These are phyloP conservation scores for Coemansia sp. DNA, from an alignment of 192 early-diverging fungal species.

Conservation along the genomic window DNA sequence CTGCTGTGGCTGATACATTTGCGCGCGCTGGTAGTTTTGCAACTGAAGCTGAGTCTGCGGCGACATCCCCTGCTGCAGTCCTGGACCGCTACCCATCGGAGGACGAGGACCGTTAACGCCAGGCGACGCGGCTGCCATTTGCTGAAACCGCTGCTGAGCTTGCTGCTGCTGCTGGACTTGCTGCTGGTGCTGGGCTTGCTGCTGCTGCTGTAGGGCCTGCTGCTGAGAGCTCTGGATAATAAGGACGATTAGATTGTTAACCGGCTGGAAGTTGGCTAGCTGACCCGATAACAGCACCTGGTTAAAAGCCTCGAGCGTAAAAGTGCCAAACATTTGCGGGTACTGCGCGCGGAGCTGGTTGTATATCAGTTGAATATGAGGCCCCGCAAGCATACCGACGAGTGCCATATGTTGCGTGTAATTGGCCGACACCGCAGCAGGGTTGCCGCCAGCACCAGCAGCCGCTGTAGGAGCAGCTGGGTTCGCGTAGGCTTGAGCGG, in stretches of 20 bases:
- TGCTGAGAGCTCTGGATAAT: constrained; percentile 13
- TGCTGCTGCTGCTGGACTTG: not conserved
- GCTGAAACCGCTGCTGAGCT: not conserved
- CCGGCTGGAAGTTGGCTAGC: constrained; percentile 13
- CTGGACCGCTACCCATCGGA: not conserved
- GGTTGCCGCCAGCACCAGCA: not conserved
- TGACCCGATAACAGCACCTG: constrained; percentile 25
- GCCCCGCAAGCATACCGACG: constrained; percentile 18
- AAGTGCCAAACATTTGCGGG: constrained; percentile 26
- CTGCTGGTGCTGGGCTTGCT: not conserved
- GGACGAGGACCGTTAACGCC: not conserved
- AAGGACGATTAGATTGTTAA: constrained; percentile 22
- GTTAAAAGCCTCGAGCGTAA: constrained; percentile 23
- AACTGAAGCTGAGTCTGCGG: constrained; percentile 1
- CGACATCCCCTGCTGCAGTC: constrained; percentile 19
- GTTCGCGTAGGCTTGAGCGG: constrained; percentile 12
- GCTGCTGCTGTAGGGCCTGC: constrained; percentile 5
- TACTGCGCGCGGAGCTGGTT: constrained; percentile 21
- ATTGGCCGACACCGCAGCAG: not conserved
- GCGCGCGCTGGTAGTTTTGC: not conserved
- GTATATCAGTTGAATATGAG: constrained; percentile 22
- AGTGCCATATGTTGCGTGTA: constrained; percentile 25
- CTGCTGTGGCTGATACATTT: constrained; percentile 19
- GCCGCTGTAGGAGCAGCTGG: not conserved
- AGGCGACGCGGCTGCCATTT: not conserved